Evolutionary conservation across 345 rosid species (phyloP).

Genomic region (Corchorus olitorius): DNA sequence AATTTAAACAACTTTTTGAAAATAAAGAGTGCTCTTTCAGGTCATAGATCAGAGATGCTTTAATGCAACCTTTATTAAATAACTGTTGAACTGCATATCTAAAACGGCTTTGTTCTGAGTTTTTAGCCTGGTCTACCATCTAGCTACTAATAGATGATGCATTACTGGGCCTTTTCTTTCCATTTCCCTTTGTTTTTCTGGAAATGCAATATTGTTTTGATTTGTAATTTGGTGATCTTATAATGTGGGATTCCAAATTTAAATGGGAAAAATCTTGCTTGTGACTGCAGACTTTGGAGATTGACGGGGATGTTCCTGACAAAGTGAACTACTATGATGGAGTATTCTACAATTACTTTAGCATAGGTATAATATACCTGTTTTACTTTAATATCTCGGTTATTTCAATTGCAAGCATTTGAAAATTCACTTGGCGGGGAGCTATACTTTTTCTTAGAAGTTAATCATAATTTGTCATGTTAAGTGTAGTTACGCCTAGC

Average conservation of each 20-base stretch:
- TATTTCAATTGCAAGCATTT: background rate
- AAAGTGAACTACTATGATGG: slow-evolving; percentile 64
- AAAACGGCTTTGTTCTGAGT: background rate
- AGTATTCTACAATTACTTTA: slow-evolving; percentile 91
- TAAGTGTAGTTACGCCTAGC: background rate
- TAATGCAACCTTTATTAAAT: background rate
- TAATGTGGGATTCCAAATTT: slow-evolving; percentile 20
- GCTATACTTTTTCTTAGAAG: background rate
- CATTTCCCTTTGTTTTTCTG: background rate
- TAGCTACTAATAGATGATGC: background rate
- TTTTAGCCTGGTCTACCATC: background rate
- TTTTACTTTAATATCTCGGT: slow-evolving; percentile 8
- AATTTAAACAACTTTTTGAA: background rate
- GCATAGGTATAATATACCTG: slow-evolving; percentile 72
- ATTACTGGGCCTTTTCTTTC: background rate
- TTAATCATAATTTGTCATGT: background rate
- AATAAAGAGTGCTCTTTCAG: background rate
- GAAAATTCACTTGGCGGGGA: background rate
- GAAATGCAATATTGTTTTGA: background rate
- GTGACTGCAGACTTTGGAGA: slow-evolving; percentile 55
- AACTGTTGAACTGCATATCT: background rate
- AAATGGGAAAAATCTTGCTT: slow-evolving; percentile 20
- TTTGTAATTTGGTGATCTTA: background rate
- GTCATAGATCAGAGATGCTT: background rate
- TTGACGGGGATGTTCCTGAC: slow-evolving; percentile 66